Evolutionary conservation across 371 early-diverging fungal species (phyloP).

Genomic region (Fennellomyces sp.): DNA sequence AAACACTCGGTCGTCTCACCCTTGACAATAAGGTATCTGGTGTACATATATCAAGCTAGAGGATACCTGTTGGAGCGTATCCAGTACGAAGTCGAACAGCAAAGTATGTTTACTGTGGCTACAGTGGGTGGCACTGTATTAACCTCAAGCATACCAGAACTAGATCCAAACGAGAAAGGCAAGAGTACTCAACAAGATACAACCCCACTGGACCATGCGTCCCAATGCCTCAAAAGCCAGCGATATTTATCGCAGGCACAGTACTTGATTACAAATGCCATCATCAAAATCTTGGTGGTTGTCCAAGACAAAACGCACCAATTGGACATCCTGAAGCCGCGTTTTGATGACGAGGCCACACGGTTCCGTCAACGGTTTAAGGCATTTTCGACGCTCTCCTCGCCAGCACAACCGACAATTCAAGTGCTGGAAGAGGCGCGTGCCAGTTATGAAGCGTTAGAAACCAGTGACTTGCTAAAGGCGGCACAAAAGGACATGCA

Average conservation of each 20-base stretch:
- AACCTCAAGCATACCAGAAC: background rate
- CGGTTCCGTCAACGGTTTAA: constrained; percentile 67
- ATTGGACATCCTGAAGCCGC: constrained; percentile 35
- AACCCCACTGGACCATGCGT: background rate
- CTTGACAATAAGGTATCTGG: background rate
- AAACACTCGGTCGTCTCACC: background rate
- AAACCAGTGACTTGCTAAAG: constrained; percentile 23
- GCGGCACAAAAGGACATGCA: constrained; percentile 23
- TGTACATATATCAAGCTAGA: background rate
- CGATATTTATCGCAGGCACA: constrained; percentile 17
- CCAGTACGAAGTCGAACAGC: background rate
- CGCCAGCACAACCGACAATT: constrained; percentile 51
- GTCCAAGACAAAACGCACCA: constrained; percentile 39
- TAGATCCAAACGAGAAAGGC: constrained; percentile 7
- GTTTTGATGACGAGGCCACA: constrained; percentile 59
- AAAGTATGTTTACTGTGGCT: no score
- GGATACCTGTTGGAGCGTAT: background rate
- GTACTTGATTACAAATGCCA: constrained; percentile 26
- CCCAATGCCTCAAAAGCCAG: background rate
- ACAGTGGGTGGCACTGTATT: no score
- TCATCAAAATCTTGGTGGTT: constrained; percentile 35
- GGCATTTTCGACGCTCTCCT: constrained; percentile 47
- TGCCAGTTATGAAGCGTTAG: constrained; percentile 26
- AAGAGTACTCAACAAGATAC: background rate
- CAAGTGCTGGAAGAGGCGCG: constrained; percentile 28